A percentile compares a stretch with the other conserved stretches of the same genome.
Evolutionary conservation across 2,329 filamentous ascomycete genomes (phyloP).

Genomic region (Colletotrichum sp.): DNA sequence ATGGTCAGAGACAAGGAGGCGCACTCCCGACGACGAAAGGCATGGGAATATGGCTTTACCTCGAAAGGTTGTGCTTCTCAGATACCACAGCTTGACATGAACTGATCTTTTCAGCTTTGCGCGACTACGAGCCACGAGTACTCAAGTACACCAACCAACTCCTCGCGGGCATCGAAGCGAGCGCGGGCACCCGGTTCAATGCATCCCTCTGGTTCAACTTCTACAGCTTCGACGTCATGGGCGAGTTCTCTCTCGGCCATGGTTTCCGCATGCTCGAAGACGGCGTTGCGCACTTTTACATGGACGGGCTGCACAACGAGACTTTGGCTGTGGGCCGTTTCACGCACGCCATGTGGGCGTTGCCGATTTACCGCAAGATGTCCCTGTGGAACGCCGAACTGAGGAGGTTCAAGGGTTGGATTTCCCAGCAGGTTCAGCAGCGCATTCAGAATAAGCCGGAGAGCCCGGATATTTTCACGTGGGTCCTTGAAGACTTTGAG

Average conservation of each 20-base stretch:
- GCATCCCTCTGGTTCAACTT: conserved; percentile 35
- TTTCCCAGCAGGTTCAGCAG: conserved; percentile 8
- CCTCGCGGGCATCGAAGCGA: conserved; percentile 22
- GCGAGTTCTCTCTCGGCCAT: conserved; percentile 41
- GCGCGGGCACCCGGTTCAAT: conserved; percentile 24
- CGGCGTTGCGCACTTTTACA: conserved; percentile 28
- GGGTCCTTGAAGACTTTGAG: conserved; percentile 32
- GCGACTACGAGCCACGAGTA: conserved; percentile 32
- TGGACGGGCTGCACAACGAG: conserved; percentile 26
- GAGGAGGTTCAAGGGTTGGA: conserved; percentile 21
- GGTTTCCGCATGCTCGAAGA: conserved; percentile 37
- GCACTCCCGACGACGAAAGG: conserved; percentile 34
- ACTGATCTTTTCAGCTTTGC: conserved; percentile 3
- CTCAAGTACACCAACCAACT: conserved; percentile 26
- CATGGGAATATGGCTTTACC: conserved; percentile 37
- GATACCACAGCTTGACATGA: no score
- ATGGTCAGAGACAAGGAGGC: conserved; percentile 32
- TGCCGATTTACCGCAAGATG: conserved; percentile 21
- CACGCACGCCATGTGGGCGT: conserved; percentile 23
- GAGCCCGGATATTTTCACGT: conserved; percentile 32
- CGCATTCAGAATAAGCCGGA: conserved; percentile 17
- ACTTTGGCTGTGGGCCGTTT: conserved; percentile 26
- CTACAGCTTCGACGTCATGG: conserved; percentile 44
- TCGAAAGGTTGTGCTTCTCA: conserved; percentile 24
- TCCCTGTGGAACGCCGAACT: conserved; percentile 23